A percentile compares a stretch with the other conserved stretches of the same genome.
Conservation (phyloP, 257 asterid species). For the Jaltomata sinuosa region DNA sequence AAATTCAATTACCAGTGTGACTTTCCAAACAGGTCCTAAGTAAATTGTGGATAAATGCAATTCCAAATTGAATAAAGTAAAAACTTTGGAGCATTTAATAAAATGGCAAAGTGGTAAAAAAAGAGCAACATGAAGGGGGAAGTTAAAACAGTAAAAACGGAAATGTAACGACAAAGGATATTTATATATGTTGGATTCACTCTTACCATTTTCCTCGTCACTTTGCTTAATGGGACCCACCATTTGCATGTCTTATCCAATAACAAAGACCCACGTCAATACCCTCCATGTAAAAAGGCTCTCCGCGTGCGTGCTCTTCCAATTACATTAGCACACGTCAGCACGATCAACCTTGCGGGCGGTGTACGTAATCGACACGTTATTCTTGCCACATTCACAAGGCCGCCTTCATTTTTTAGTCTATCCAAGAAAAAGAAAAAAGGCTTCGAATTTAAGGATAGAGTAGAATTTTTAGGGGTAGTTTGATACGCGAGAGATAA, state of each 20-base stretch:
- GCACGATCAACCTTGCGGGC: neutral
- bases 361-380: neutral
- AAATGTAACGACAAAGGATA: slow-evolving; percentile 24
- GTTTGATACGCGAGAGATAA: no score
- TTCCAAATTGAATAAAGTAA: neutral
- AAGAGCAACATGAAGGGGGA: neutral
- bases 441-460: no score
- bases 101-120: neutral
- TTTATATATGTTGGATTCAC: neutral
- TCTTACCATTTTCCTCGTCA: slow-evolving; percentile 30
- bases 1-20: no score
- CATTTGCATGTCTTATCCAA: neutral
- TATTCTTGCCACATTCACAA: neutral
- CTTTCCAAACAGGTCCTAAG: no score
- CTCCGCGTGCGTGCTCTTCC: neutral
- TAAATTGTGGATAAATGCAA: neutral
- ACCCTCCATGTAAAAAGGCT: neutral
- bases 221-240: neutral
- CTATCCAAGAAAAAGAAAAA: neutral
- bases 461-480: no score
- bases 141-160: neutral
- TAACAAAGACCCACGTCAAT: neutral
- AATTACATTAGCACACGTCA: neutral
- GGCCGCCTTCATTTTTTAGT: neutral
- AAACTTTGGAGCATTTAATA: neutral